Evolutionary conservation across 129 eudicot genomes (phyloP).

Genomic region (Centrapalus pauciflorus): DNA sequence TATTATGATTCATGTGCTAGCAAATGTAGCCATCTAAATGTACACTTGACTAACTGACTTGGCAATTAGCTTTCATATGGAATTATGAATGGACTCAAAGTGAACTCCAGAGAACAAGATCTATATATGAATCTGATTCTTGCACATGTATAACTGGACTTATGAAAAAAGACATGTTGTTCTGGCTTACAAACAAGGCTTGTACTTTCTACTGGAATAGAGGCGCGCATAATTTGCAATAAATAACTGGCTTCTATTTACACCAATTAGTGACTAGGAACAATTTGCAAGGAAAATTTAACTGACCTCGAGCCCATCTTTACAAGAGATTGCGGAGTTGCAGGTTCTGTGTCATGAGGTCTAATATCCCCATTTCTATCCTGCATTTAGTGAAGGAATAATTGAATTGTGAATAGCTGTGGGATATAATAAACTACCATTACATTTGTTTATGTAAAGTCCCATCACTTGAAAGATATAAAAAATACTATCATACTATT

Average conservation of each 20-base stretch:
- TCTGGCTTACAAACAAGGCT: background rate
- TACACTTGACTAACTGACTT: constrained; percentile 6
- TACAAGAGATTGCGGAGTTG: constrained; percentile 60
- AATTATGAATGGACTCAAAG: background rate
- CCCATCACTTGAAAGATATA: background rate
- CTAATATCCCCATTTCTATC: constrained; percentile 83
- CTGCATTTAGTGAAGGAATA: constrained; percentile 39
- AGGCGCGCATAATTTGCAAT: background rate
- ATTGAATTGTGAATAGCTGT: constrained; percentile 7
- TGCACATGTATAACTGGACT: background rate
- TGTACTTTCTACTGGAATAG: constrained; percentile 8
- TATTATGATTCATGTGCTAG: background rate
- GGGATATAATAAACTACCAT: background rate
- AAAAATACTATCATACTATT: background rate
- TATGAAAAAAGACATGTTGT: background rate
- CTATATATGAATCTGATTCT: background rate
- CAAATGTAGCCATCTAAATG: background rate
- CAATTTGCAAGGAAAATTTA: background rate
- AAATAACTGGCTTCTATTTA: background rate
- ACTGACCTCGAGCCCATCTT: constrained; percentile 75
- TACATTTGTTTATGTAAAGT: background rate
- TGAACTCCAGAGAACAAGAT: background rate
- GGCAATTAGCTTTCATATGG: background rate
- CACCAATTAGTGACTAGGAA: background rate
- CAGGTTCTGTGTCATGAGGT: constrained; percentile 68